phyloP scores from a whole-genome alignment of 2,329 filamentous ascomycete genomes.

The Venturia asperata region DNA sequence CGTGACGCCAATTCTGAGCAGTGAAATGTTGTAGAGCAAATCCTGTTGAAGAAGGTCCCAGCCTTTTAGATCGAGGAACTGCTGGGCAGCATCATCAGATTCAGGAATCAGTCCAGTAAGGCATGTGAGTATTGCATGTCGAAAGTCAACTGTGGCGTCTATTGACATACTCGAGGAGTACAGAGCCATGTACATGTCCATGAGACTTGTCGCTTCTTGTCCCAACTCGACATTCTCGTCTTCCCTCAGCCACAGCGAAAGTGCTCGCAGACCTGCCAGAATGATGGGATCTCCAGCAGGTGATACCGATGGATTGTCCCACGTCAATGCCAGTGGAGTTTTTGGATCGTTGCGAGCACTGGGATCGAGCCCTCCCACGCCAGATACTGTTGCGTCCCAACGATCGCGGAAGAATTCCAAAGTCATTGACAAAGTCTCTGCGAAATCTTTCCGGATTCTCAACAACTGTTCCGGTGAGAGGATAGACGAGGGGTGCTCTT shows the following conservation, averaged over 20 bases:
- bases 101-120: slow-evolving; percentile 51
- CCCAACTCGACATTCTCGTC: slow-evolving; percentile 56
- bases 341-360: slow-evolving; percentile 39
- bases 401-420: slow-evolving; percentile 62
- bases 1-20: background rate
- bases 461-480: slow-evolving; percentile 55
- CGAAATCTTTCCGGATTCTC: slow-evolving; percentile 52
- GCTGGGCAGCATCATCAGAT: slow-evolving; percentile 37
- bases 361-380: slow-evolving; percentile 54
- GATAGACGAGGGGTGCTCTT: slow-evolving; percentile 31
- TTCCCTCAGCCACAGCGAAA: slow-evolving; percentile 62
- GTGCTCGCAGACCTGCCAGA: slow-evolving; percentile 49
- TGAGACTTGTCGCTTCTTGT: slow-evolving; percentile 49
- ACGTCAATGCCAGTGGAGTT: slow-evolving; percentile 38
- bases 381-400: slow-evolving; percentile 57
- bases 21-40: background rate
- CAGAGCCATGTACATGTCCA: slow-evolving; percentile 57
- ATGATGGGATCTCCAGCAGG: slow-evolving; percentile 49
- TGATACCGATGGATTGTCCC: slow-evolving; percentile 46
- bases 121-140: slow-evolving; percentile 47
- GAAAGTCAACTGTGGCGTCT: slow-evolving; percentile 17
- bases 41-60: slow-evolving; percentile 16
- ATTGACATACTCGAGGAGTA: slow-evolving; percentile 40
- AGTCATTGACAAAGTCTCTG: slow-evolving; percentile 56
- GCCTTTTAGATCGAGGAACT: slow-evolving; percentile 18